These are phyloP conservation scores for Trichoderma lentiforme DNA, from an alignment of 2,329 filamentous ascomycete genomes.

Conservation along the genomic window DNA sequence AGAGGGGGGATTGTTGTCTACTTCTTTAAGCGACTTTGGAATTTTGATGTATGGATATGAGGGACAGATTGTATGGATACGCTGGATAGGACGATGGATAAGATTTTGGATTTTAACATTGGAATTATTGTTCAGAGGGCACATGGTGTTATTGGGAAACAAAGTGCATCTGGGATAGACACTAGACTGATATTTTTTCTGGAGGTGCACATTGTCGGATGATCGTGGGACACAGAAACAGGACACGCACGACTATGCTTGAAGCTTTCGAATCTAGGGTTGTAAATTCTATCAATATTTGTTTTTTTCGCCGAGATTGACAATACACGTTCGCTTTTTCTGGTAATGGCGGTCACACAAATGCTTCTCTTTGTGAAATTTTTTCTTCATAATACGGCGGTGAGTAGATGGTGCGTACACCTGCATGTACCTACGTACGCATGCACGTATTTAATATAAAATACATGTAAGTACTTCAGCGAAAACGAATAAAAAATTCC, in stretches of 20 bases:
- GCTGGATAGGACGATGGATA: background rate
- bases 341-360: background rate
- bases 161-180: constrained; percentile 10
- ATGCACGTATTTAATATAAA: background rate
- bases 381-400: background rate
- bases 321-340: background rate
- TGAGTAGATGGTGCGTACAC: background rate
- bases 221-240: background rate
- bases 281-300: background rate
- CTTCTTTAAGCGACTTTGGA: background rate
- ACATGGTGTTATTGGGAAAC: background rate
- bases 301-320: background rate
- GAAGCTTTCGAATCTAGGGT: background rate
- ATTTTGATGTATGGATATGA: background rate
- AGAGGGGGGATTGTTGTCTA: background rate
- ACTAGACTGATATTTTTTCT: constrained; percentile 1
- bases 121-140: background rate
- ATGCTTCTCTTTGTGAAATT: background rate
- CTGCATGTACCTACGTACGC: background rate
- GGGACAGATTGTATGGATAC: background rate
- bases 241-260: background rate
- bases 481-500: background rate
- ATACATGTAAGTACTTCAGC: background rate
- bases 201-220: constrained; percentile 3
- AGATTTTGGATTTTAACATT: background rate